A percentile compares a stretch with the other conserved stretches of the same genome.
phyloP scores from a whole-genome alignment of 202 grass and related monocot species.

The Panicum hallii region DNA sequence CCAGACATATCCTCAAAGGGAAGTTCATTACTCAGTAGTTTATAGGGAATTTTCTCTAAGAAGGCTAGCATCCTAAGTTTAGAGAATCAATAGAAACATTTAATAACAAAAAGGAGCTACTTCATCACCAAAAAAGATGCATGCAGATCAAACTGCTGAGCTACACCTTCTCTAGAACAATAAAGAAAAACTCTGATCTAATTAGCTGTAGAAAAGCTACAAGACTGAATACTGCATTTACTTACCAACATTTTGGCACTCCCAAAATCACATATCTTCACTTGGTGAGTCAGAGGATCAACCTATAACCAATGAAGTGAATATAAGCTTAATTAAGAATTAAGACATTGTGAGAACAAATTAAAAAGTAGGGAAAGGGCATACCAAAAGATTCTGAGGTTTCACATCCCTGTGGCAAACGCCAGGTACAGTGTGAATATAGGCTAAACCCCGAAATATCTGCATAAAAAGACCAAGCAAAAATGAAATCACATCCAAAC shows the following conservation, averaged over 20 bases:
- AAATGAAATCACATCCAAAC: constrained; percentile 11
- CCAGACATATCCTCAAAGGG: background rate
- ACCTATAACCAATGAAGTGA: constrained; percentile 48
- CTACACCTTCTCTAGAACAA: background rate
- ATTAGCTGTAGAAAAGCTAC: background rate
- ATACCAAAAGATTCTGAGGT: constrained; percentile 71
- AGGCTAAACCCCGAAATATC: constrained; percentile 69
- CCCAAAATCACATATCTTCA: constrained; percentile 76
- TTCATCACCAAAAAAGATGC: constrained; percentile 9
- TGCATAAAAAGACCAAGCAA: constrained; percentile 22
- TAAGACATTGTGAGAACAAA: constrained; percentile 3
- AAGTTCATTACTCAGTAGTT: background rate
- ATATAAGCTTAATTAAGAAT: constrained; percentile 9
- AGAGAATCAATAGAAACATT: background rate
- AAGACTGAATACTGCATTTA: background rate
- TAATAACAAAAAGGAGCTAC: background rate
- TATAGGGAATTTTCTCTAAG: background rate
- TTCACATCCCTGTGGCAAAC: constrained; percentile 75
- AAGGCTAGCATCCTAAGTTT: background rate
- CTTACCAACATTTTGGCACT: constrained; percentile 81
- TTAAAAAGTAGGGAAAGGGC: constrained; percentile 6
- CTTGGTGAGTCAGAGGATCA: constrained; percentile 70
- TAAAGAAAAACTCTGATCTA: background rate
- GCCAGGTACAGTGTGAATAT: constrained; percentile 64
- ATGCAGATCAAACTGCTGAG: background rate